Evolutionary conservation across 2,329 filamentous ascomycete genomes (phyloP).

Genomic region (Uncinocarpus reesii): DNA sequence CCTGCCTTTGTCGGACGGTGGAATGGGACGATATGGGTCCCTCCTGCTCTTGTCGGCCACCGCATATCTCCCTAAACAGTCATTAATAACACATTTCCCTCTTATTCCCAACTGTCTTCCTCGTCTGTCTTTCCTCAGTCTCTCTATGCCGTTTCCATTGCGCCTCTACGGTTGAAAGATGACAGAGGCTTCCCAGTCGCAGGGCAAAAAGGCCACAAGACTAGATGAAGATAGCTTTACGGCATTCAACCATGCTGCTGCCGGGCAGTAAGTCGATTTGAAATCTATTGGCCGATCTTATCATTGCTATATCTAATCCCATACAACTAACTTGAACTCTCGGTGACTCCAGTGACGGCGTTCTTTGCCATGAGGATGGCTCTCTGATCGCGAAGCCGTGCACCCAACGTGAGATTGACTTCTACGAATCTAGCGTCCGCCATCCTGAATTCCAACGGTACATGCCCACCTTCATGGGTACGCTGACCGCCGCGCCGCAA

Average conservation of each 20-base stretch:
- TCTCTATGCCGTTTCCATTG: no score
- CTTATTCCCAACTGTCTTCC: no score
- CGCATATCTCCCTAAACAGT: no score
- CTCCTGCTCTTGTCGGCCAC: no score
- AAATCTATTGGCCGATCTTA: background rate
- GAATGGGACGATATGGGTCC: no score
- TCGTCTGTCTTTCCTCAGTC: no score
- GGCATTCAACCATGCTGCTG: slow-evolving; percentile 38
- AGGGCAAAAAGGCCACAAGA: slow-evolving; percentile 26
- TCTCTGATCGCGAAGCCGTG: slow-evolving; percentile 91
- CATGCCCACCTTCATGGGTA: slow-evolving; percentile 79
- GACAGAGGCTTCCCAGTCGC: slow-evolving; percentile 26
- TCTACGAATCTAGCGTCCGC: slow-evolving; percentile 66
- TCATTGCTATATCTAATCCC: no score
- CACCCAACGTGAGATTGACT: slow-evolving; percentile 71
- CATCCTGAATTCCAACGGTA: slow-evolving; percentile 66
- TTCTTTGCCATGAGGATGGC: slow-evolving; percentile 72
- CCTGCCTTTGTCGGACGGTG: no score
- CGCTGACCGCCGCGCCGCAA: slow-evolving; percentile 55
- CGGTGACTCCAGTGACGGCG: slow-evolving; percentile 64
- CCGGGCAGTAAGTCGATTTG: slow-evolving; percentile 39
- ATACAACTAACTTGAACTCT: background rate
- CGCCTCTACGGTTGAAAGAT: no score
- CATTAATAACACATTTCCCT: no score
- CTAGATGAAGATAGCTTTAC: slow-evolving; percentile 34